Evolutionary conservation across 768 basidiomycete species (phyloP).

Genomic region (Boletus tylopilopsis): DNA sequence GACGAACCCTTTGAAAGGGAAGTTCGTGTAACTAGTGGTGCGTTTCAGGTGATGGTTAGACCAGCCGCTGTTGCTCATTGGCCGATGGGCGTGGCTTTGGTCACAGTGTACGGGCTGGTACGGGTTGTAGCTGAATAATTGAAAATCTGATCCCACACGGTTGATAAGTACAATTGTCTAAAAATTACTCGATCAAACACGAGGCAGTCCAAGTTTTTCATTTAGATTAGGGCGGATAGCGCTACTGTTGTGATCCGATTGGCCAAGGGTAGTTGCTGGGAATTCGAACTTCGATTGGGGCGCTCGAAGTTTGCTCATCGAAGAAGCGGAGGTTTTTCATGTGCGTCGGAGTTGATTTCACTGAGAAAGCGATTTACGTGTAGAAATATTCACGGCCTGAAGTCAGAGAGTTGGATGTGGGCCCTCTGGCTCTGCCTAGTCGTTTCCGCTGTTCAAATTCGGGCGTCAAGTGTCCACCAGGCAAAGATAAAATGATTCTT

Average conservation of each 20-base stretch:
- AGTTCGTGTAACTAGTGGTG: neutral
- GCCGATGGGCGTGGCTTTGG: neutral
- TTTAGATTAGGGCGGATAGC: conserved; percentile 5
- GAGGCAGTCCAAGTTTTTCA: conserved; percentile 23
- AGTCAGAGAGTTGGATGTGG: neutral
- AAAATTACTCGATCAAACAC: conserved; percentile 14
- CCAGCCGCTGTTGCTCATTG: too few species aligned
- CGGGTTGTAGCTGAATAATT: too few species aligned
- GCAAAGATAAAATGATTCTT: too few species aligned
- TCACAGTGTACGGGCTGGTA: too few species aligned
- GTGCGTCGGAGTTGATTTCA: neutral
- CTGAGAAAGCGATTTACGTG: neutral
- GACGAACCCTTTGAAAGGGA: neutral
- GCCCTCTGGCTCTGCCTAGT: too few species aligned
- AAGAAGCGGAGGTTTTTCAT: conserved; percentile 1
- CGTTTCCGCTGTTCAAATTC: neutral
- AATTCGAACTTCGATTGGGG: neutral
- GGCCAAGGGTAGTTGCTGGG: neutral
- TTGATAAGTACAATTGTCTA: neutral
- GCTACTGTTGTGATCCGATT: conserved; percentile 1
- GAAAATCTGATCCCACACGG: conserved; percentile 1
- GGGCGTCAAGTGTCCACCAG: neutral
- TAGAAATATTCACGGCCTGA: neutral
- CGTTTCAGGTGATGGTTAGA: neutral
- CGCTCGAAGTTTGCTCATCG: neutral